Conservation (phyloP, 129 eudicot species). For the Ambrosia artemisiifolia region DNA sequence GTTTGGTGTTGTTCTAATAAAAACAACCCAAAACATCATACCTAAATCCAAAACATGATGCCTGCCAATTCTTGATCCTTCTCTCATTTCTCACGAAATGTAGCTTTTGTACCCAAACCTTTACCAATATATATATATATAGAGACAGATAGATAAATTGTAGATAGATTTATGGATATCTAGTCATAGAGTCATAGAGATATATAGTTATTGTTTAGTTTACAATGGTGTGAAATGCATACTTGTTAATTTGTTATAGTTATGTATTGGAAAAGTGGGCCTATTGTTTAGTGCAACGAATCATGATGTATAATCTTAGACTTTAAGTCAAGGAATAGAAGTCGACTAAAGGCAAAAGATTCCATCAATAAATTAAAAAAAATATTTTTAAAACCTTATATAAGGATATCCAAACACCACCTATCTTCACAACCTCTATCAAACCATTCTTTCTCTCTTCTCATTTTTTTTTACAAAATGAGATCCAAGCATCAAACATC, state of each 20-base stretch:
- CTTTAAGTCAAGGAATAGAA: slow-evolving; percentile 26
- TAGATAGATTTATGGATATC: too few relatives aligned
- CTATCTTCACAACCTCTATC: slow-evolving; percentile 17
- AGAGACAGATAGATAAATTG: too few relatives aligned
- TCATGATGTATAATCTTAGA: slow-evolving; percentile 32
- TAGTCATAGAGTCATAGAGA: too few relatives aligned
- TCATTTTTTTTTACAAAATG: slow-evolving; percentile 20
- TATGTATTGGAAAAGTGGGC: slow-evolving; percentile 13
- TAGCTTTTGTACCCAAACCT: too few relatives aligned
- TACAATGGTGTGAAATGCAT: slow-evolving; percentile 7
- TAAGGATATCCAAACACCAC: slow-evolving; percentile 22
- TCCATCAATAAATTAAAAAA: background rate
- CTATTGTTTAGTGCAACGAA: slow-evolving; percentile 36
- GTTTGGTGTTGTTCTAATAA: too few relatives aligned
- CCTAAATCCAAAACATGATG: too few relatives aligned
- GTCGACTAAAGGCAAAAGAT: background rate
- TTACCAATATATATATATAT: too few relatives aligned
- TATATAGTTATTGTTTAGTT: too few relatives aligned
- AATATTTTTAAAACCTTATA: slow-evolving; percentile 8
- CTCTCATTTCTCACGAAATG: too few relatives aligned
- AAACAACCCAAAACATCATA: too few relatives aligned
- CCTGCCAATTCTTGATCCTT: too few relatives aligned
- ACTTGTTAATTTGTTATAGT: background rate
- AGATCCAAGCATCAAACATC: slow-evolving; percentile 15
- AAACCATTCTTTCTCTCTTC: slow-evolving; percentile 6